phyloP scores from a whole-genome alignment of 192 early-diverging fungal species.

The Backusella circina region DNA sequence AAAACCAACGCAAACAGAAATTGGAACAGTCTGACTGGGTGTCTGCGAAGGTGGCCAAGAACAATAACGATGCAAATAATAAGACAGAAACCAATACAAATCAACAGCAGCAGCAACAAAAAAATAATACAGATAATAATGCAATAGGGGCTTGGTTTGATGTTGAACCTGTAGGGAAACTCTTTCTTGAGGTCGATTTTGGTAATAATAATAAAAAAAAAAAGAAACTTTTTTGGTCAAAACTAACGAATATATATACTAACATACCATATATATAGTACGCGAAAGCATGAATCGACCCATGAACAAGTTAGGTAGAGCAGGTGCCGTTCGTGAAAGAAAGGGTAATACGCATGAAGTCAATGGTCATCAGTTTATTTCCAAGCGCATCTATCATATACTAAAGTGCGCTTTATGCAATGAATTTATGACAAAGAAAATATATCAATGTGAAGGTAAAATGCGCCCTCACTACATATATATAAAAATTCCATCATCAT shows the following conservation, averaged over 20 bases:
- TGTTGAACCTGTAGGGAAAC: constrained; percentile 88
- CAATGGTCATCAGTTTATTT: constrained; percentile 91
- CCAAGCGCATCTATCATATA: constrained; percentile 88
- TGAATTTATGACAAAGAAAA: constrained; percentile 86
- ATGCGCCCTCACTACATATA: too few relatives aligned
- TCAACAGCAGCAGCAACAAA: not conserved
- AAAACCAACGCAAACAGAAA: constrained; percentile 72
- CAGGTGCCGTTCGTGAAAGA: constrained; percentile 69
- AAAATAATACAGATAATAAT: constrained; percentile 31
- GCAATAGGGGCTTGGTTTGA: constrained; percentile 78
- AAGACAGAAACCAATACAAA: not conserved
- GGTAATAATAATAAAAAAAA: too few relatives aligned
- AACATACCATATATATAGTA: not conserved
- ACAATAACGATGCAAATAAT: not conserved
- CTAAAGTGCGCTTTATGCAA: constrained; percentile 95
- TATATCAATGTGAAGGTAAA: constrained; percentile 89
- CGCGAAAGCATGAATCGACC: constrained; percentile 36
- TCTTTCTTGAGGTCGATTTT: constrained; percentile 83
- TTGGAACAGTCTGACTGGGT: constrained; percentile 55
- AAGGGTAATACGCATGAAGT: constrained; percentile 81
- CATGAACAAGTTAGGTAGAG: constrained; percentile 64
- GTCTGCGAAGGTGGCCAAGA: constrained; percentile 33
- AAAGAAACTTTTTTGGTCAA: too few relatives aligned
- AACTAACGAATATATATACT: too few relatives aligned
- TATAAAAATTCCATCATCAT: too few relatives aligned